Evolutionary conservation across 2,329 filamentous ascomycete genomes (phyloP).

Genomic region (Colletotrichum acutatum): DNA sequence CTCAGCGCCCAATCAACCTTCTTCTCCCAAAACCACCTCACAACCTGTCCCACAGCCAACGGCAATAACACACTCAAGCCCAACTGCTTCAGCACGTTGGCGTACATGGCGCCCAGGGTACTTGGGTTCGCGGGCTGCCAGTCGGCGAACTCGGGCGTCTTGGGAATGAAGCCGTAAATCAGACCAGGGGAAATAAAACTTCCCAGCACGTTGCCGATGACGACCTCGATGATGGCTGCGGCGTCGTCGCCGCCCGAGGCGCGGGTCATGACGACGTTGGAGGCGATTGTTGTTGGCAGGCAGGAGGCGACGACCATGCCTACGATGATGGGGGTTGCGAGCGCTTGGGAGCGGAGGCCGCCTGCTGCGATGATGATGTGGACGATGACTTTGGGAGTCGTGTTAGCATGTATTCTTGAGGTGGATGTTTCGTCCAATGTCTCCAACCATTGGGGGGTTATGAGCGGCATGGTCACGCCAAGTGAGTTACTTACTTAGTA

Average conservation of each 20-base stretch:
- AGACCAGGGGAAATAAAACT: constrained; percentile 74
- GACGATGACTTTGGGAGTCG: constrained; percentile 49
- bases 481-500: constrained; percentile 58
- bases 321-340: constrained; percentile 73
- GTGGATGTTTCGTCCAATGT: neutral
- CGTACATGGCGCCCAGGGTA: constrained; percentile 71
- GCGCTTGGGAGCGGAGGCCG: constrained; percentile 61
- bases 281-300: constrained; percentile 78
- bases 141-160: constrained; percentile 62
- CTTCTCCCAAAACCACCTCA: constrained; percentile 63
- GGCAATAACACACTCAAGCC: constrained; percentile 75
- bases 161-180: constrained; percentile 69
- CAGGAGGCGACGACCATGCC: constrained; percentile 76
- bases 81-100: constrained; percentile 74
- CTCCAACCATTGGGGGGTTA: too few species aligned
- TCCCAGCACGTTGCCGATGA: constrained; percentile 76
- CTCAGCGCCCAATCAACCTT: constrained; percentile 64
- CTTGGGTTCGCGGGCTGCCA: constrained; percentile 65
- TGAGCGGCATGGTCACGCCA: too few species aligned
- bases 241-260: constrained; percentile 75
- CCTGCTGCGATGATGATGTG: constrained; percentile 60
- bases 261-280: constrained; percentile 80
- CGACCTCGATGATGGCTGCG: constrained; percentile 74
- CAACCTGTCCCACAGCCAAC: constrained; percentile 68
- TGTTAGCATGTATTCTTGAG: neutral